These are phyloP conservation scores for Cryphonectria naterciae DNA, from an alignment of 2,329 filamentous ascomycete genomes.

Conservation along the genomic window DNA sequence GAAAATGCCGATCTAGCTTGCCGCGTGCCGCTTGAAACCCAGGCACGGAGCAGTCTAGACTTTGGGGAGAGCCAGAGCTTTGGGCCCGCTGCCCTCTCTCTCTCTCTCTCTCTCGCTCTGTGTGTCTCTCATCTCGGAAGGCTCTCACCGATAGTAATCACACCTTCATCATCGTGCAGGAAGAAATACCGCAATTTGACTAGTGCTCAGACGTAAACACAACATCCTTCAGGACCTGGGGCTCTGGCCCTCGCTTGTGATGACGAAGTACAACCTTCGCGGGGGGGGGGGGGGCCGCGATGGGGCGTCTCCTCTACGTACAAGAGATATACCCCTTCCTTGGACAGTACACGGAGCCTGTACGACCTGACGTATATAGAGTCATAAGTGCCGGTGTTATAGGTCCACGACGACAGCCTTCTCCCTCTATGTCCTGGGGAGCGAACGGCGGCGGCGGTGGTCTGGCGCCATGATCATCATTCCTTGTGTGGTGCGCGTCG, in stretches of 20 bases:
- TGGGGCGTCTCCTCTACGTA: neutral
- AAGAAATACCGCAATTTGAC: slow-evolving; percentile 4
- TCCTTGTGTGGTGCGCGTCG: neutral
- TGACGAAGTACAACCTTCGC: slow-evolving; percentile 4
- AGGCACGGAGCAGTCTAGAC: slow-evolving; percentile 15
- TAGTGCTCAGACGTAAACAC: neutral
- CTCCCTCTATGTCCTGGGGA: neutral
- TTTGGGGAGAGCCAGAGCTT: slow-evolving; percentile 5
- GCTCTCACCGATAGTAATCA: neutral
- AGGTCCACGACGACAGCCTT: slow-evolving; percentile 21
- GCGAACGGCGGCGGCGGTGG: neutral
- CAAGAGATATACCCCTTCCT: neutral
- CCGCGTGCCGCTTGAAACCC: slow-evolving; percentile 19
- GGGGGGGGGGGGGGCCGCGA: neutral
- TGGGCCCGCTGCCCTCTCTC: slow-evolving; percentile 2
- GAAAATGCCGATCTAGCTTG: slow-evolving; percentile 21
- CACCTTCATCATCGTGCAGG: neutral
- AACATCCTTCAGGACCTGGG: neutral
- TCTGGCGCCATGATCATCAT: neutral
- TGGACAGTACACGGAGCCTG: neutral
- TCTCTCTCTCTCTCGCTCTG: neutral
- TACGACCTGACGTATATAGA: slow-evolving; percentile 6
- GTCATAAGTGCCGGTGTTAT: slow-evolving; percentile 23
- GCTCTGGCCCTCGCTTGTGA: neutral
- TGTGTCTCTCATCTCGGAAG: neutral